Evolutionary conservation across 139 green algal species (phyloP), one percentile per base, ranked within the genome.

Genomic region (Trebouxia sp.): DNA sequence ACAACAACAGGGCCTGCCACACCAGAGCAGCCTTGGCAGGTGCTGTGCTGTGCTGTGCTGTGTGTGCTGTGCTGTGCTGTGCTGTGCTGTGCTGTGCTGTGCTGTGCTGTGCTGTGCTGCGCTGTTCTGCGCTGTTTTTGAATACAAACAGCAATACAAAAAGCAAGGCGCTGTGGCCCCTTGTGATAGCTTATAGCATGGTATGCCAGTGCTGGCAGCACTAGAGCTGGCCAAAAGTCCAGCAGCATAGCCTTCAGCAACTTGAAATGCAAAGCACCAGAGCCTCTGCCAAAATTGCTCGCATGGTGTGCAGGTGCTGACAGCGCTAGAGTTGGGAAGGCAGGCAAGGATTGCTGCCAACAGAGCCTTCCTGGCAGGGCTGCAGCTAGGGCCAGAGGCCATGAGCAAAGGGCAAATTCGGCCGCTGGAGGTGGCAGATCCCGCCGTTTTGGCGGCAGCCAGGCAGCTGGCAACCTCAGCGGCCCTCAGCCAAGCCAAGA

Each of bases 321-420:
- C 82, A 24, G 87, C 85, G 22, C 38, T 90, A 37, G 85, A 91
- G 79, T 80, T 91, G 51, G 87, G 82, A 17, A 75, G 85, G 24
- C 50, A 83, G 65, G 85, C 85, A 28, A 55, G 87, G 32, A 85
- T 90, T 24, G 85, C 85, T 39, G 87, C 85, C 58, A 91, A 90
- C 76, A 75, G 80, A 6, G 87, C 87, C 65, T 90, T 85, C 66
- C 69, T 90, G 48, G 78, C 74, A 8, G 72, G 66, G 6, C 76
- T 89, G 51, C 58, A 80, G 47, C n/a, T 83, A 66, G 75, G 82
- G 1, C 75, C 79, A 8, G 41, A 83, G 15, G 80, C 84, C 53
- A 82, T 83, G 39, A 47, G 79, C 37, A 28, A 45, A 28, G n/a
- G 83, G 37, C 75, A 65, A 53, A 55, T 62, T 20, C 42, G 26